A percentile compares a stretch with the other conserved stretches of the same genome.
Conservation (phyloP, 164 flowering plant genomes). For the Hamamelis virginiana region DNA sequence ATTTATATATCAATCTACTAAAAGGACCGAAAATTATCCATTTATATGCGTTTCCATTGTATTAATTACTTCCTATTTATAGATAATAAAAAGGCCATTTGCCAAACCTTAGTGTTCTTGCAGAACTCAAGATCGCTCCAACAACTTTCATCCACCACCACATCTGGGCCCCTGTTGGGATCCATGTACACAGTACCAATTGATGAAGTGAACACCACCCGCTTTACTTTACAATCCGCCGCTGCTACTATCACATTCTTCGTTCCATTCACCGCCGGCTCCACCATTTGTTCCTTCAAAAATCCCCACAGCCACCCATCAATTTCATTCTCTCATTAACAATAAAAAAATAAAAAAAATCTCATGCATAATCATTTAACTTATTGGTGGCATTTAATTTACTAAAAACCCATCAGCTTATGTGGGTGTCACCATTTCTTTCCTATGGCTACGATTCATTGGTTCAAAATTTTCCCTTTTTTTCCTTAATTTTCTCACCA, state of each 20-base stretch:
- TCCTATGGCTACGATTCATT: neutral
- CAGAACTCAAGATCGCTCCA: slow-evolving; percentile 99
- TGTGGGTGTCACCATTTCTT: neutral
- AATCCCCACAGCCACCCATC: neutral
- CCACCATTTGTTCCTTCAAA: slow-evolving; percentile 88
- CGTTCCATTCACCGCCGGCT: slow-evolving; percentile 90
- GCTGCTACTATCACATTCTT: slow-evolving; percentile 83
- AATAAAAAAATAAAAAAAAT: neutral
- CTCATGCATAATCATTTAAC: neutral
- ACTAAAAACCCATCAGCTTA: neutral
- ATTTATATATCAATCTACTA: no score
- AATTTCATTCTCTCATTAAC: neutral
- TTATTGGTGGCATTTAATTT: neutral
- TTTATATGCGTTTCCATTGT: no score
- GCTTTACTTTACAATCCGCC: slow-evolving; percentile 69
- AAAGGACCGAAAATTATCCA: no score
- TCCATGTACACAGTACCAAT: slow-evolving; percentile 95
- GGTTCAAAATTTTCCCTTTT: neutral
- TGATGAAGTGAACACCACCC: slow-evolving; percentile 91
- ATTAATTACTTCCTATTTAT: no score
- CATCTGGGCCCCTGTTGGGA: slow-evolving; percentile 74
- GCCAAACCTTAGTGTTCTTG: slow-evolving; percentile 83
- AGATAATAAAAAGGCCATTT: no score
- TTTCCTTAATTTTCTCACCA: no score
- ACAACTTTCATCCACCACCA: slow-evolving; percentile 84